These are phyloP conservation scores for Rhizophagus clarus DNA, from an alignment of 192 early-diverging fungal genomes.

Conservation along the genomic window DNA sequence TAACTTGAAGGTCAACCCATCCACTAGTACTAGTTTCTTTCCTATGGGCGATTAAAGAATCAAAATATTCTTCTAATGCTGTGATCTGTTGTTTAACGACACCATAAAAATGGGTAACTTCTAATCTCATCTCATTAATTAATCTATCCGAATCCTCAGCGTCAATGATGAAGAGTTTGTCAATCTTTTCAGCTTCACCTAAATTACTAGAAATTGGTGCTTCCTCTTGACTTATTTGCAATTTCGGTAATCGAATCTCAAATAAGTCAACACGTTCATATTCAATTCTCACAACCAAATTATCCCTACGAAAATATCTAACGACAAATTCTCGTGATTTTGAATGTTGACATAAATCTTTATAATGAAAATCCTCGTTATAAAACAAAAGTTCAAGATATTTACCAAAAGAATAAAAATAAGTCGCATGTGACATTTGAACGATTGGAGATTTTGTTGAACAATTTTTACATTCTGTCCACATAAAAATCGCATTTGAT, in stretches of 20 bases:
- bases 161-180: constrained; percentile 43
- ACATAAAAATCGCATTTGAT: constrained; percentile 69
- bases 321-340: constrained; percentile 54
- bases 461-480: constrained; percentile 82
- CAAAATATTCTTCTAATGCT: constrained; percentile 42
- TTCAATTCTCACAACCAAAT: constrained; percentile 72
- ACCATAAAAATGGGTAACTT: constrained; percentile 54
- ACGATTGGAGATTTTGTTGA: constrained; percentile 58
- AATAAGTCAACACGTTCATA: constrained; percentile 65
- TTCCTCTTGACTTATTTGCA: constrained; percentile 47
- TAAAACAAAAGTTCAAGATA: constrained; percentile 89
- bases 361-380: constrained; percentile 52
- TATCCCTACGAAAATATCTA: constrained; percentile 73
- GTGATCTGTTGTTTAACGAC: constrained; percentile 48
- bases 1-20: neutral
- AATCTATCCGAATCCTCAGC: constrained; percentile 36
- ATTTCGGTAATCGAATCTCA: constrained; percentile 66
- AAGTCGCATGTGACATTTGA: constrained; percentile 71
- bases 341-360: constrained; percentile 57
- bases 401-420: constrained; percentile 91
- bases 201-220: constrained; percentile 35
- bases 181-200: constrained; percentile 38
- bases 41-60: constrained; percentile 17
- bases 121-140: constrained; percentile 37
- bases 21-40: neutral